A percentile compares a stretch with the other conserved stretches of the same genome.
Evolutionary conservation across 352 stramenopile genomes (phyloP).

Genomic region (Phytopythium oedochilum): DNA sequence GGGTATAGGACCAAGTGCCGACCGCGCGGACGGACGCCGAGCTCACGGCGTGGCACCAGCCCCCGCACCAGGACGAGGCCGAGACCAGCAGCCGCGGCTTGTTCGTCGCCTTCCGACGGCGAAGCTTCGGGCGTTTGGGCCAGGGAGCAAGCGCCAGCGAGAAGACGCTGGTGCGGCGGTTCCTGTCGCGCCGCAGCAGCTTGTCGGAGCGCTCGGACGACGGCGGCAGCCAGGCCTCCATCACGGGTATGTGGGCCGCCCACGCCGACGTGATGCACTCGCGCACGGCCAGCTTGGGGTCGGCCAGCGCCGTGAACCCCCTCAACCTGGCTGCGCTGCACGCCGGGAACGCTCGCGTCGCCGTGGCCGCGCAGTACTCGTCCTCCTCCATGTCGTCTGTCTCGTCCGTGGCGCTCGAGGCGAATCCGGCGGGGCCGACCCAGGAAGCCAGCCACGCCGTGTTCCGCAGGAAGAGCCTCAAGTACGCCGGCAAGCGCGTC

Average conservation of each 20-base stretch:
- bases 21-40: slow-evolving; percentile 2
- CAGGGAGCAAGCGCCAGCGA: not conserved
- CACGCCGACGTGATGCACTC: not conserved
- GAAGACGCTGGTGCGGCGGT: not conserved
- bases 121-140: not conserved
- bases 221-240: not conserved
- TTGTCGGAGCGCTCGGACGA: slow-evolving; percentile 2
- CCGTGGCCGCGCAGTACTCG: not conserved
- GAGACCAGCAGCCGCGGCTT: not conserved
- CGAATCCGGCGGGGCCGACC: not conserved
- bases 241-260: slow-evolving; percentile 10
- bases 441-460: not conserved
- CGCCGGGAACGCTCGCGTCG: not conserved
- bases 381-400: slow-evolving; percentile 1
- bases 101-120: not conserved
- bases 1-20: not conserved
- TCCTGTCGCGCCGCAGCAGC: slow-evolving; percentile 2
- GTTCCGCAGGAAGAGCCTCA: slow-evolving; percentile 26
- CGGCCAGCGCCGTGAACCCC: not conserved
- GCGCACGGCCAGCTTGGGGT: not conserved
- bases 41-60: slow-evolving; percentile 4
- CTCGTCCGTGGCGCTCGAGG: not conserved
- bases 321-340: slow-evolving; percentile 8
- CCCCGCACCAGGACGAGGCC: not conserved
- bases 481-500: slow-evolving; percentile 57